phyloP scores from a whole-genome alignment of 2,329 filamentous ascomycete genomes.

The Aspergillus intermedius region DNA sequence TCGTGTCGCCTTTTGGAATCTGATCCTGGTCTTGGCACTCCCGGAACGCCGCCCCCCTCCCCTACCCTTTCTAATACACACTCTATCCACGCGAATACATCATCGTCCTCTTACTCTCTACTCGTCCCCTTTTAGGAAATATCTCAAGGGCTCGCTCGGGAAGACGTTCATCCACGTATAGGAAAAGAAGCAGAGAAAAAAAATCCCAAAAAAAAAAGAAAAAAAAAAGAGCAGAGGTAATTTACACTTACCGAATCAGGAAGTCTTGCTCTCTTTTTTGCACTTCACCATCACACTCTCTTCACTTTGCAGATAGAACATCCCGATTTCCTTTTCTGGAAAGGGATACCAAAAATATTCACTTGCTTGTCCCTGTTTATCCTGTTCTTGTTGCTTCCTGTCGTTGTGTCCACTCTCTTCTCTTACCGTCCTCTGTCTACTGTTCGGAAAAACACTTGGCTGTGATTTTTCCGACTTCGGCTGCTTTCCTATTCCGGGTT shows the following conservation, averaged over 20 bases:
- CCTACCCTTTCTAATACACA: slow-evolving; percentile 14
- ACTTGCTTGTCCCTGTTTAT: slow-evolving; percentile 4
- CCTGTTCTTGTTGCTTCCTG: not conserved
- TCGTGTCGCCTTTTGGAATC: slow-evolving; percentile 21
- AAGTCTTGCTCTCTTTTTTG: slow-evolving; percentile 17
- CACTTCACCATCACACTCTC: slow-evolving; percentile 14
- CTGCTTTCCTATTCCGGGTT: not conserved
- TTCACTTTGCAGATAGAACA: slow-evolving; percentile 20
- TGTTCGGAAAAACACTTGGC: slow-evolving; percentile 29
- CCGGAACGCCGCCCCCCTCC: slow-evolving; percentile 26
- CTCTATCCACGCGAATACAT: slow-evolving; percentile 19
- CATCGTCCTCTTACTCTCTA: slow-evolving; percentile 8
- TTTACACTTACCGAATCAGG: slow-evolving; percentile 15
- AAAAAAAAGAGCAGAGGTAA: not conserved
- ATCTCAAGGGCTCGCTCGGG: slow-evolving; percentile 5
- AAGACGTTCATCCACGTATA: slow-evolving; percentile 11
- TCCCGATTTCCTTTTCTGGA: slow-evolving; percentile 7
- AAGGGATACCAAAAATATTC: slow-evolving; percentile 1
- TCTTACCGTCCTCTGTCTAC: not conserved
- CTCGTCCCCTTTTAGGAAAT: slow-evolving; percentile 6
- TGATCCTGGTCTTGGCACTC: slow-evolving; percentile 36
- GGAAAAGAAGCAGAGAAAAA: slow-evolving; percentile 10
- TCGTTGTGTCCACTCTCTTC: slow-evolving; percentile 12
- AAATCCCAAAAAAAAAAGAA: not conserved
- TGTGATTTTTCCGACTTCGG: slow-evolving; percentile 28